Evolutionary conservation across 2,329 filamentous ascomycete species (phyloP), one percentile per base, ranked within the genome.

Genomic region (Intubia oerlemansii): DNA sequence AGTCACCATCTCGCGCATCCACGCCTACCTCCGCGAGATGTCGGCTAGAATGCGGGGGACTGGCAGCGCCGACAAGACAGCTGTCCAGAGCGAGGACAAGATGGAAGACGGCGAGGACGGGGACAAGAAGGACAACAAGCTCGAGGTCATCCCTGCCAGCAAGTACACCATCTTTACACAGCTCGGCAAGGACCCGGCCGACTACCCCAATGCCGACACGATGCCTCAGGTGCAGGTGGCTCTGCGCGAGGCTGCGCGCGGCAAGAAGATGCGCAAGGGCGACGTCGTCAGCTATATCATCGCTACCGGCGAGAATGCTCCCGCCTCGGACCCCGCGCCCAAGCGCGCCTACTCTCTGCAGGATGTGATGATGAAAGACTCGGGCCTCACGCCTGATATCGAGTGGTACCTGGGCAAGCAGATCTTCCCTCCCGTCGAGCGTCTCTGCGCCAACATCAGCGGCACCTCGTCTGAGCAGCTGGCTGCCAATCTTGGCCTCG

Each of bases 121-220:
- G n/a, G n/a, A n/a, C n/a, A n/a, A n/a, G n/a, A n/a, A n/a, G n/a
- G 19, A n/a, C 19, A n/a, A 8, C n/a, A n/a, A 8, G 8, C n/a
- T 21, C 8, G 19, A 21, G 19, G 8, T n/a, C 8, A 31, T 39
- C n/a, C 76, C 80, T 0, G 56, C 66, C 4, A 69, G 75, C 41
- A 93, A 93, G 56, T 98, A 95, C 54, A 90, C 84, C 42, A 98
- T 98, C 47, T 92, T 81, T 51, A 95, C 85, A 7, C 90, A 95
- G 59, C 77, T 98, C 32, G 88, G 88, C 40, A 98, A 98, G 48
- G 67, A 74, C 19, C 88, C 88, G 3, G 74, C 75, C 37, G 84
- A 95, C 37, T 98, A 98, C 43, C 85, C 85, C 30, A 92, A 93
- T 45, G 78, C 74, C 30, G 80, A 85, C 46, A 78, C 72, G 23